Evolutionary conservation across 2,329 filamentous ascomycete genomes (phyloP).

Genomic region (Botryotinia convoluta): DNA sequence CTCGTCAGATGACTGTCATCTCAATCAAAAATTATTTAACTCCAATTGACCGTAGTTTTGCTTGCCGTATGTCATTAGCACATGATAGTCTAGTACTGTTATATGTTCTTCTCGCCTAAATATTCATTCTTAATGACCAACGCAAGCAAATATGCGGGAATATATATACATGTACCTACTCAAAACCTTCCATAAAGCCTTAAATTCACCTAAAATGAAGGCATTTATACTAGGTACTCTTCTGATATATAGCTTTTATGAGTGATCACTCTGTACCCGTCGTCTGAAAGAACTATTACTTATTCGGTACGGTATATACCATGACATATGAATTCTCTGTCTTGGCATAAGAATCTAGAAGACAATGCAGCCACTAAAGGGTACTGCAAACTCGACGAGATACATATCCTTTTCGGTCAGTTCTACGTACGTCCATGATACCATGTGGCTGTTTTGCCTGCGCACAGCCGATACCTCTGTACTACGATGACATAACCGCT

Average conservation of each 20-base stretch:
- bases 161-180: neutral
- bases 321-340: neutral
- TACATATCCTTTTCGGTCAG: neutral
- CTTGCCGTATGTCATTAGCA: neutral
- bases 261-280: rapidly evolving
- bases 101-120: neutral
- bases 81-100: neutral
- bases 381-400: neutral
- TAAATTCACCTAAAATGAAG: neutral
- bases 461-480: rapidly evolving
- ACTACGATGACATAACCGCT: neutral
- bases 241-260: neutral
- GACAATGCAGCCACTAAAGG: neutral
- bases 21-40: neutral
- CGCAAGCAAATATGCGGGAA: neutral
- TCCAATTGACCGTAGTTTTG: neutral
- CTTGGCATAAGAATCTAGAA: neutral
- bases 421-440: neutral
- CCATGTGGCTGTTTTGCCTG: rapidly evolving
- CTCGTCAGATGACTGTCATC: neutral
- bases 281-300: neutral
- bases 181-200: rapidly evolving
- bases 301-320: rapidly evolving
- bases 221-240: neutral
- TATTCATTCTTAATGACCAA: neutral